Conservation (phyloP, 371 early-diverging fungal genomes). For the Apophysomyces variabilis region DNA sequence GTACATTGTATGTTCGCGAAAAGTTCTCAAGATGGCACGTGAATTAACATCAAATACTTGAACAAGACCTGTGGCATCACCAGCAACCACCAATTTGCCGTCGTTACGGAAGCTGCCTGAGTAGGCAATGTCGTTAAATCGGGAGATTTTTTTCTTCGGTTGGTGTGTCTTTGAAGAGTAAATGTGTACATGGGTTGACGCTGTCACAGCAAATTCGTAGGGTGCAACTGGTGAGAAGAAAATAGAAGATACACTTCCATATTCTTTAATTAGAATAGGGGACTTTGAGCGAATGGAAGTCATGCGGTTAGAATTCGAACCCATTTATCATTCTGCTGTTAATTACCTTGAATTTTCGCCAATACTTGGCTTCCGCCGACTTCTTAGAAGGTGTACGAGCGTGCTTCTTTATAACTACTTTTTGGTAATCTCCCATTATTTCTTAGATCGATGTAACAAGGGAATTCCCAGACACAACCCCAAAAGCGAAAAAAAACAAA, state of each 20-base stretch:
- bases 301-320: neutral
- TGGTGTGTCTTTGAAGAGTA: conserved; percentile 83
- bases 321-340: neutral
- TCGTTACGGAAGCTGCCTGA: conserved; percentile 83
- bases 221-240: conserved; percentile 86
- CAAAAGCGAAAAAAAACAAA: neutral
- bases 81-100: conserved; percentile 91
- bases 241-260: conserved; percentile 81
- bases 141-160: conserved; percentile 84
- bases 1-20: conserved; percentile 84
- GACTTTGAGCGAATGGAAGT: conserved; percentile 48
- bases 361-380: conserved; percentile 76
- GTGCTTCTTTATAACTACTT: conserved; percentile 62
- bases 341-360: conserved; percentile 81
- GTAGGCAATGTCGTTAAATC: conserved; percentile 90
- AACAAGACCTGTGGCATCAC: conserved; percentile 89
- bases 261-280: conserved; percentile 87
- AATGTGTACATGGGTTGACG: conserved; percentile 90
- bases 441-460: conserved; percentile 8
- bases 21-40: conserved; percentile 86
- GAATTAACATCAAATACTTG: conserved; percentile 82
- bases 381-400: conserved; percentile 56
- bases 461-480: neutral
- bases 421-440: conserved; percentile 61
- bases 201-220: conserved; percentile 88